Evolutionary conservation across 2,329 filamentous ascomycete species (phyloP), one percentile per base, ranked within the genome.

Genomic region (Pezicula rhizophila): DNA sequence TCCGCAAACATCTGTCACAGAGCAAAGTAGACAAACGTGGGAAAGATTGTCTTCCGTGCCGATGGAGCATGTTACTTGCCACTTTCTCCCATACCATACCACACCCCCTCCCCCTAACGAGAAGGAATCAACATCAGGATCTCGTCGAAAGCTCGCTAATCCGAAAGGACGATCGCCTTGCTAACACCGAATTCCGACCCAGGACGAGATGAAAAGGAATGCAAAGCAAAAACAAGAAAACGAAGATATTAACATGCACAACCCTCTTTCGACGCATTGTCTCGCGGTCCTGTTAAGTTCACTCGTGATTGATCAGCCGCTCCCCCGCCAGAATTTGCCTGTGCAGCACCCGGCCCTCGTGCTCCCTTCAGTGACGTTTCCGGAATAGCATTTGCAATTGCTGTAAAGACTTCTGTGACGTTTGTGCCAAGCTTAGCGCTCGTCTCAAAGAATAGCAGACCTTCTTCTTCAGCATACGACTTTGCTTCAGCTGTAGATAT

Each of bases 361-460:
- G 87, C 80, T 45, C 85, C 91, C 80, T 97, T 97, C 67, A 97
- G 74, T 54, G 89, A 96, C 46, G 90, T 95, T 76, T 99, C 93
- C 2, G 93, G 93, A 62, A 99, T 99, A 37, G 91, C 90, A 66
- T 97, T 97, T 52, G 93, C 93, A 66, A 99, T 99, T 28, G 93
- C 93, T 41, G 91, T 96, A 66, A 99, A 99, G 28, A 99, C 93
- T 61, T 96, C 92, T 46, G 86, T 83, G 35, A 99, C 93, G 67
- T 96, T 96, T 65, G 87, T 80, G 23, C 93, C 93, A 4, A 89
- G 93, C 82, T 99, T 99, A 42, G 93, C 93, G 66, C 89, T 95
- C 14, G 93, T 99, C 76, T 99, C 93, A 68, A 96, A 97, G 74
- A 99, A 99, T 56, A 99, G 70, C 57, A 99, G 73, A 47, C 85